These are phyloP conservation scores for Escovopsis sp. DNA, from an alignment of 2,329 filamentous ascomycete species.

Conservation along the genomic window DNA sequence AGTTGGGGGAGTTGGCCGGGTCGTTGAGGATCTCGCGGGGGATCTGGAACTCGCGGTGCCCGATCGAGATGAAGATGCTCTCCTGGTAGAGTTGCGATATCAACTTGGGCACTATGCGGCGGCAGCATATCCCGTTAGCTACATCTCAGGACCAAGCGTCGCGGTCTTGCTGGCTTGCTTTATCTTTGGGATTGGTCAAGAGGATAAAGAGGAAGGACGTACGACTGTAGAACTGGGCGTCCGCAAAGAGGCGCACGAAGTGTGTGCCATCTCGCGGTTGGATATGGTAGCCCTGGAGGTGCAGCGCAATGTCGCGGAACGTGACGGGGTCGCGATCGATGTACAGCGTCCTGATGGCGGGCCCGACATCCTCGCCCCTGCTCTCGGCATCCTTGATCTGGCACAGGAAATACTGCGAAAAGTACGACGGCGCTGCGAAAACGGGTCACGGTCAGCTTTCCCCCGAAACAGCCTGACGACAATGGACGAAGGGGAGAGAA, in stretches of 20 bases:
- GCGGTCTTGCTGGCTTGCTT: neutral
- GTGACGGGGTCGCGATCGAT: constrained; percentile 87
- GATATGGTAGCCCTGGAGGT: constrained; percentile 86
- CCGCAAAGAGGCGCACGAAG: constrained; percentile 84
- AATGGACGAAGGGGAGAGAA: neutral
- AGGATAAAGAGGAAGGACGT: constrained; percentile 17
- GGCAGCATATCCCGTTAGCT: neutral
- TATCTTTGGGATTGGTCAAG: too few relatives aligned
- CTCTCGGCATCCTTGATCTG: constrained; percentile 54
- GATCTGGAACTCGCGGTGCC: constrained; percentile 75
- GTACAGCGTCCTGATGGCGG: constrained; percentile 62
- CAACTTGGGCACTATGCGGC: constrained; percentile 56
- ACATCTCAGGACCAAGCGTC: neutral
- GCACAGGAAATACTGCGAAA: constrained; percentile 82
- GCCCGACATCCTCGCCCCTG: constrained; percentile 34
- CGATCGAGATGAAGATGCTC: constrained; percentile 84
- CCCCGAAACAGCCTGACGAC: constrained; percentile 4
- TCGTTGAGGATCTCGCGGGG: constrained; percentile 73
- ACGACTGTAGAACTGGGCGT: constrained; percentile 89
- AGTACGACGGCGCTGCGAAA: constrained; percentile 83
- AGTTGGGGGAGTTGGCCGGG: constrained; percentile 87
- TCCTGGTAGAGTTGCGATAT: constrained; percentile 85
- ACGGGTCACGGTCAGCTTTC: constrained; percentile 3
- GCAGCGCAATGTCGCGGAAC: constrained; percentile 76
- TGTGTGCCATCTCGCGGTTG: constrained; percentile 66